These are phyloP conservation scores for Geosmithia morbida DNA, from an alignment of 2,329 filamentous ascomycete genomes.

Conservation along the genomic window DNA sequence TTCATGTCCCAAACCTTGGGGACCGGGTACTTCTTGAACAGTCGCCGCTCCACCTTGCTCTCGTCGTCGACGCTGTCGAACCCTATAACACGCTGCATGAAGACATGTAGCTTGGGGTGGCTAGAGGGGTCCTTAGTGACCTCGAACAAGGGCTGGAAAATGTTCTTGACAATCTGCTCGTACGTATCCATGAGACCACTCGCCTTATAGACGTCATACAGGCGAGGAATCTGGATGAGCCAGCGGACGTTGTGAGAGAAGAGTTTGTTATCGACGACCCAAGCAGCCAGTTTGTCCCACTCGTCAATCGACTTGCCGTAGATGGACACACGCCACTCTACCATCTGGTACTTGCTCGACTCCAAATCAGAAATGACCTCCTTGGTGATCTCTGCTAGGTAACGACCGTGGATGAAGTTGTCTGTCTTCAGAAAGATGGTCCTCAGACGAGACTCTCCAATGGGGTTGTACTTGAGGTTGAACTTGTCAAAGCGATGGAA, in stretches of 20 bases:
- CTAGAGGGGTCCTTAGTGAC: conserved; percentile 76
- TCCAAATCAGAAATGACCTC: conserved; percentile 96
- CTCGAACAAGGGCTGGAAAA: conserved; percentile 90
- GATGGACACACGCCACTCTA: conserved; percentile 96
- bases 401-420: conserved; percentile 91
- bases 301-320: conserved; percentile 87
- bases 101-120: conserved; percentile 87
- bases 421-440: conserved; percentile 99
- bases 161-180: conserved; percentile 77
- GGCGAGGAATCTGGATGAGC: conserved; percentile 86
- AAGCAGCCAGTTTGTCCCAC: conserved; percentile 94
- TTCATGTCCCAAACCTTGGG: conserved; percentile 80
- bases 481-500: conserved; percentile 99
- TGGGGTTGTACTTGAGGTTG: conserved; percentile 96
- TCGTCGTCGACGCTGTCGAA: conserved; percentile 98
- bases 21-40: conserved; percentile 92
- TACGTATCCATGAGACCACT: conserved; percentile 77
- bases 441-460: conserved; percentile 85
- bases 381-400: conserved; percentile 93
- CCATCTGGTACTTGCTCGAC: conserved; percentile 99
- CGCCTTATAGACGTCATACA: conserved; percentile 93
- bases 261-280: conserved; percentile 96
- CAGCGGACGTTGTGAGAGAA: conserved; percentile 97
- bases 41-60: conserved; percentile 83
- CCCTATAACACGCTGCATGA: conserved; percentile 87